Evolutionary conservation across 2,329 filamentous ascomycete species (phyloP), one percentile per base, ranked within the genome.

Genomic region (Lachnellula hyalina): DNA sequence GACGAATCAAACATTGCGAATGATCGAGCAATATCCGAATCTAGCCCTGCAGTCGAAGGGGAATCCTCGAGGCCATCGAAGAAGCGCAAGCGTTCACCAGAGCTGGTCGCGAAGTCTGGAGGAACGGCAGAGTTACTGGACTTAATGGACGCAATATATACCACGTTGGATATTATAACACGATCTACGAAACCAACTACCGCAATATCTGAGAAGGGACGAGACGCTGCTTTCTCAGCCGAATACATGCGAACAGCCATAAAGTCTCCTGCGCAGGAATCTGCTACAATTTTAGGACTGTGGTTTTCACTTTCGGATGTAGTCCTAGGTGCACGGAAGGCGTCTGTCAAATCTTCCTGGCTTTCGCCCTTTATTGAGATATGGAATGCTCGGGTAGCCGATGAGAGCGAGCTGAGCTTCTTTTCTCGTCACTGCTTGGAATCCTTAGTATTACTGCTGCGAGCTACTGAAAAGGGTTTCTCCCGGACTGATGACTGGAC

Each of bases 31-130:
- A 36, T 17, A 19, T 52, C 55, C 5, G 53, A 56, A 34, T 60
- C 56, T 7, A 59, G 49, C 12, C 14, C 45, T 34, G 50, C 28
- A 1, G 44, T 47, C n/a, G 53, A 64, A 47, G 64, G 61, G 28
- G 68, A 69, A 11, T 65, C 64, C 23, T 68, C 68, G 5, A 73
- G 73, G 68, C 64, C 41, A 53, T 70, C 58, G 2, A 68, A 67
- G 58, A 70, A 70, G 50, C 60, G 68, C 32, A 70, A 65, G 47
- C 60, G 63, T 12, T 60, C 63, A 1, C 65, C 65, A 36, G 63
- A 67, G 44, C 32, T 64, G 6, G 44, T 67, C 21, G 34, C 42
- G 21, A 55, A 58, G 23, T 36, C 49, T 23, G 36, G 21, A 8
- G 25, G 40, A 28, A 36, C 21, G 19, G 41, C 14, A 51, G 46